phyloP scores from a whole-genome alignment of 1,139 yeast genomes.

The Geotrichum bryndzae region DNA sequence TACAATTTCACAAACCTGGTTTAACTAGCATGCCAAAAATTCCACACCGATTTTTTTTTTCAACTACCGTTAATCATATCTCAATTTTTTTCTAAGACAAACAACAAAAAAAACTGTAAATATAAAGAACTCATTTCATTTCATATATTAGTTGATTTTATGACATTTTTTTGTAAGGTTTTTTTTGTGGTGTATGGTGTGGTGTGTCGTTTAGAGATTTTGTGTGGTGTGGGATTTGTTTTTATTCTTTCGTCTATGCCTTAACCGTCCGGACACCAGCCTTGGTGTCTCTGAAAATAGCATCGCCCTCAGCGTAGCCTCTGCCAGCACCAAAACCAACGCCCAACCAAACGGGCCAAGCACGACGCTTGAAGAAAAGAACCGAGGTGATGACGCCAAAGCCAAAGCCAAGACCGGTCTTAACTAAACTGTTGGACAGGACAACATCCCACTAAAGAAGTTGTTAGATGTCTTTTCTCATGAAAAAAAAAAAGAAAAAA shows the following conservation, averaged over 20 bases:
- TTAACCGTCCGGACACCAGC: constrained; percentile 36
- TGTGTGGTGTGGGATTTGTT: too few relatives aligned
- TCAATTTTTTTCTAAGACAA: too few relatives aligned
- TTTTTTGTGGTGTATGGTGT: neutral
- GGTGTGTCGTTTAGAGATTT: neutral
- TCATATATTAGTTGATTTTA: too few relatives aligned
- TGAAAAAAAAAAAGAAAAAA: too few relatives aligned
- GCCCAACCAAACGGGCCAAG: constrained; percentile 97
- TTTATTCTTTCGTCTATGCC: constrained; percentile 24
- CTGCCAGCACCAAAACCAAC: constrained; percentile 95
- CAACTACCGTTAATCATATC: too few relatives aligned
- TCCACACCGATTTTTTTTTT: too few relatives aligned
- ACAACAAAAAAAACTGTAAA: too few relatives aligned
- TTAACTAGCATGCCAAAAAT: too few relatives aligned
- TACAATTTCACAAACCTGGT: too few relatives aligned
- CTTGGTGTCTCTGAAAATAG: constrained; percentile 63
- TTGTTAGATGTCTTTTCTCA: neutral
- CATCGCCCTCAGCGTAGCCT: constrained; percentile 97
- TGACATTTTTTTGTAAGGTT: neutral
- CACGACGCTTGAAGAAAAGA: constrained; percentile 81
- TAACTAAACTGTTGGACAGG: constrained; percentile 85
- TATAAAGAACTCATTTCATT: too few relatives aligned
- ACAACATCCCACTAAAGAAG: constrained; percentile 81
- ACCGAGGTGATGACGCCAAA: constrained; percentile 95
- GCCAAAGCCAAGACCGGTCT: constrained; percentile 96